Conservation (phyloP, 2,329 filamentous ascomycete species). For the Fonsecaea pedrosoi region DNA sequence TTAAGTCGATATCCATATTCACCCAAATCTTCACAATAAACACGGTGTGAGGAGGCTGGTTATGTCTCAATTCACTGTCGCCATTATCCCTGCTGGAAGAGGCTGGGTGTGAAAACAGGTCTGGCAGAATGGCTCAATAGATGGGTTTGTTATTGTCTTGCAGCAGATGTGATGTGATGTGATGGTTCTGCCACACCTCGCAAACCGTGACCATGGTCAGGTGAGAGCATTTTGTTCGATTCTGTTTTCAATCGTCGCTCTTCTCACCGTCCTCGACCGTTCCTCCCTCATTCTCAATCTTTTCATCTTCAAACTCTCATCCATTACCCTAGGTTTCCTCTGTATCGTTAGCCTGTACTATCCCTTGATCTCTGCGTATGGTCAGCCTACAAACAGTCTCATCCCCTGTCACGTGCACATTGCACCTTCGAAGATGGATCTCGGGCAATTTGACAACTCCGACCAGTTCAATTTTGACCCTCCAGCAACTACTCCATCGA, state of each 20-base stretch:
- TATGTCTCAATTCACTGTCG: neutral
- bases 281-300: neutral
- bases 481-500: neutral
- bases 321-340: neutral
- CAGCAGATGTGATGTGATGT: neutral
- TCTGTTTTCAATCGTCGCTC: neutral
- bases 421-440: neutral
- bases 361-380: neutral
- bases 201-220: neutral
- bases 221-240: neutral
- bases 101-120: neutral
- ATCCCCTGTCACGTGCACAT: neutral
- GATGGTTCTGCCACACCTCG: neutral
- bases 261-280: neutral
- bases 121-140: conserved; percentile 11
- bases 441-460: neutral
- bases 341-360: conserved; percentile 3
- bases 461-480: neutral
- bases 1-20: neutral
- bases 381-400: neutral
- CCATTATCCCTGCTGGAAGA: neutral
- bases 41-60: neutral
- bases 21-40: neutral
- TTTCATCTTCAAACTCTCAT: neutral
- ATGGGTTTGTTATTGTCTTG: neutral